A percentile compares a stretch with the other conserved stretches of the same genome.
phyloP scores from a whole-genome alignment of 75 land plant genomes.

The Chamaecyparis obtusa region DNA sequence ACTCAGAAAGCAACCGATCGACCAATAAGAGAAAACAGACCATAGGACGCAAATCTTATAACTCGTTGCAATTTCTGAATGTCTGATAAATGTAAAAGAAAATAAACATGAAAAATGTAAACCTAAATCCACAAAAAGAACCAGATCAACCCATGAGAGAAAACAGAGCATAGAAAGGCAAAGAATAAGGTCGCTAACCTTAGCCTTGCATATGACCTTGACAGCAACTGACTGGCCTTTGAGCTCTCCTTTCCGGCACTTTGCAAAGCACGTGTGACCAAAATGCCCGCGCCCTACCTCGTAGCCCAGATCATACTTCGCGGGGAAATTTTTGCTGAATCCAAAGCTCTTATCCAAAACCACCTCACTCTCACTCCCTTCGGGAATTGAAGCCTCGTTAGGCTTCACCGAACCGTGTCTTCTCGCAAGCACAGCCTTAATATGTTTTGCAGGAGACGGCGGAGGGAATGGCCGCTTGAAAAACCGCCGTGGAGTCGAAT shows the following conservation, averaged over 20 bases:
- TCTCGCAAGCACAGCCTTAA: slow-evolving; percentile 53
- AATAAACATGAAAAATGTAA: not conserved
- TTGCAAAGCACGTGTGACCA: slow-evolving; percentile 81
- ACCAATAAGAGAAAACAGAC: not conserved
- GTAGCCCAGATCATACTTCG: slow-evolving; percentile 82
- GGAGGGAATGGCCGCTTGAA: slow-evolving; percentile 75
- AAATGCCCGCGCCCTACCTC: slow-evolving; percentile 94
- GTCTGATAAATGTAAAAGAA: not conserved
- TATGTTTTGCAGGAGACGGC: slow-evolving; percentile 90
- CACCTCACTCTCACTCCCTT: slow-evolving; percentile 37
- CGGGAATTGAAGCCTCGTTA: slow-evolving; percentile 68
- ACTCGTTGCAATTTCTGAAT: not conserved
- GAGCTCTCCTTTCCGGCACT: slow-evolving; percentile 70
- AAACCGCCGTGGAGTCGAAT: slow-evolving; percentile 59
- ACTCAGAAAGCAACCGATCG: not conserved
- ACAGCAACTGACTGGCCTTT: slow-evolving; percentile 86
- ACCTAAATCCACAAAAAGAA: not conserved
- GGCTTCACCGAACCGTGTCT: slow-evolving; percentile 78
- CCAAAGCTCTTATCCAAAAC: slow-evolving; percentile 80
- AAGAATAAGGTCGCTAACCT: slow-evolving; percentile 41
- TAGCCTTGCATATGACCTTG: slow-evolving; percentile 79
- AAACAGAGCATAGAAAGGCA: not conserved
- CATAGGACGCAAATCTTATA: not conserved
- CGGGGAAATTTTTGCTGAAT: slow-evolving; percentile 61
- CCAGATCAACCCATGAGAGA: not conserved